These are phyloP conservation scores for Naganishia cerealis DNA, from an alignment of 1,284 basidiomycete species.

Conservation along the genomic window DNA sequence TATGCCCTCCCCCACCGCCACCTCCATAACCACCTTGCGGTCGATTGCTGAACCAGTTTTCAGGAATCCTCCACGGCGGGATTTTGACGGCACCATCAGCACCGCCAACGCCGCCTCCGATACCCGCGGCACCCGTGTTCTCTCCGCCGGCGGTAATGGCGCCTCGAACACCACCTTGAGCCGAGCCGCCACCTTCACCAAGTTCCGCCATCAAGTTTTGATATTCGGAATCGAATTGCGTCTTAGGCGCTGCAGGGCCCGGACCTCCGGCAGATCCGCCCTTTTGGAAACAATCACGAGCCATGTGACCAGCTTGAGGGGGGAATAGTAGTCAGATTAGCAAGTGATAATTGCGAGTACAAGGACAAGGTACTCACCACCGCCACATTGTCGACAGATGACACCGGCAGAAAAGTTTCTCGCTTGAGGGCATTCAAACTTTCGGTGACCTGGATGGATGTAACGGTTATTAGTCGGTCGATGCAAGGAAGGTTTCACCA, in stretches of 20 bases:
- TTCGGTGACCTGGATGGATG: conserved; percentile 64
- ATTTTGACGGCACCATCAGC: conserved; percentile 40
- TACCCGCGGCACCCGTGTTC: conserved; percentile 32
- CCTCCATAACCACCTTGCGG: conserved; percentile 30
- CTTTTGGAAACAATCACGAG: conserved; percentile 80
- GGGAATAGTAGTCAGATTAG: background rate
- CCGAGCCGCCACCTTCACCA: conserved; percentile 71
- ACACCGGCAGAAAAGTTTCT: conserved; percentile 96
- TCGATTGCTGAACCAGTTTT: conserved; percentile 53
- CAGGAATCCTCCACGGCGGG: conserved; percentile 57
- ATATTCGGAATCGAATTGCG: conserved; percentile 89
- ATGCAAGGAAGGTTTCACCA: background rate
- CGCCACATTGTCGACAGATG: conserved; percentile 93
- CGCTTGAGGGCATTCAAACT: conserved; percentile 95
- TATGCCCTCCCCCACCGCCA: conserved; percentile 3
- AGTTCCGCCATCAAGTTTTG: conserved; percentile 96
- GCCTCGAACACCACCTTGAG: conserved; percentile 53
- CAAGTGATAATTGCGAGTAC: background rate
- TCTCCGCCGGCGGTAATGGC: conserved; percentile 41
- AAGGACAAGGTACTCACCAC: conserved; percentile 52
- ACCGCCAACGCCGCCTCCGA: conserved; percentile 29
- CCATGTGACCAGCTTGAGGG: conserved; percentile 76
- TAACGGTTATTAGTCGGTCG: conserved; percentile 32
- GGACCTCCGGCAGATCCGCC: conserved; percentile 52
- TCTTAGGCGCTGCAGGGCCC: conserved; percentile 53